Evolutionary conservation across 305 asterid species (phyloP).

Genomic region (Euphrasia arctica): DNA sequence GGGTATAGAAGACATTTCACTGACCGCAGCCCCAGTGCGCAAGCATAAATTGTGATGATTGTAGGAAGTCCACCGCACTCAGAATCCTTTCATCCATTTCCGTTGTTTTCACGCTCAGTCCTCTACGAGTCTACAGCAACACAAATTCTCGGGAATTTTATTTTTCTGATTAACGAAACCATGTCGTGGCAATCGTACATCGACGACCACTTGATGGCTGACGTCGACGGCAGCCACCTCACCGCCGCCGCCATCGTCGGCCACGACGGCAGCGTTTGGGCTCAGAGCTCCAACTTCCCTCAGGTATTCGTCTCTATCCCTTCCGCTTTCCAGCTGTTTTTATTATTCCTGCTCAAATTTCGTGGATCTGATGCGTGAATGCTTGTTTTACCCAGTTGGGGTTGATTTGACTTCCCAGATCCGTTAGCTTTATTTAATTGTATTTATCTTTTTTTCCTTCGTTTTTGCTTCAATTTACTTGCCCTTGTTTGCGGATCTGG

Average conservation of each 20-base stretch:
- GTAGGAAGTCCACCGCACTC: conserved; percentile 34
- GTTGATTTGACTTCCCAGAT: conserved; percentile 25
- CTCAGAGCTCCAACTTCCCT: conserved; percentile 44
- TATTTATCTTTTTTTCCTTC: background rate
- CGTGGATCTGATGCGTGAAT: conserved; percentile 20
- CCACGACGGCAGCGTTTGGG: conserved; percentile 53
- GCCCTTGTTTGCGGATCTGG: background rate
- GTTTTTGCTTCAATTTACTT: background rate
- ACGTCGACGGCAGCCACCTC: conserved; percentile 41
- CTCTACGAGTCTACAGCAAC: conserved; percentile 16
- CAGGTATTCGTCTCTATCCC: conserved; percentile 36
- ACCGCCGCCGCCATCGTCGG: conserved; percentile 50
- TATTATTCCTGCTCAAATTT: background rate
- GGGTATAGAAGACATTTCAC: conserved; percentile 28
- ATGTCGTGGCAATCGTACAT: conserved; percentile 64
- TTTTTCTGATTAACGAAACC: conserved; percentile 23
- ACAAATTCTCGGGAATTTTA: background rate
- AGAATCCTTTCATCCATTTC: conserved; percentile 25
- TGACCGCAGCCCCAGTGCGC: conserved; percentile 18
- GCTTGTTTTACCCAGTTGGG: background rate
- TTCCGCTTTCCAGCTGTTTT: background rate
- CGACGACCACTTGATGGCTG: conserved; percentile 57
- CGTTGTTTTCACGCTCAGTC: conserved; percentile 33
- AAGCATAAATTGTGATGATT: conserved; percentile 33
- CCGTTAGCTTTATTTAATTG: background rate